Evolutionary conservation across 1,284 basidiomycete species (phyloP).

Genomic region (Somion occarium): DNA sequence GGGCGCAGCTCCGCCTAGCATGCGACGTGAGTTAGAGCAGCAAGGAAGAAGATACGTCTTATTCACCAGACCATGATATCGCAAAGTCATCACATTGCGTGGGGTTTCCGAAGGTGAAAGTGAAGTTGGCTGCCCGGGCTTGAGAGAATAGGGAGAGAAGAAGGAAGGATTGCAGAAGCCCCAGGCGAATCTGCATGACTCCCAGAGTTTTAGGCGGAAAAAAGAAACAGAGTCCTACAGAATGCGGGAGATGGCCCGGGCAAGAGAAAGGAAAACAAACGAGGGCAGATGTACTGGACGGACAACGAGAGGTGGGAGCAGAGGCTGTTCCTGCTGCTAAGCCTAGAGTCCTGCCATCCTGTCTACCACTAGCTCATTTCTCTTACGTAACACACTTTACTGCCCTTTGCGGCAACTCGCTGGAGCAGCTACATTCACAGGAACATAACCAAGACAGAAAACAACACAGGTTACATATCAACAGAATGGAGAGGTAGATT

Average conservation of each 20-base stretch:
- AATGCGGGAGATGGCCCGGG: not conserved
- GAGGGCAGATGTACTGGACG: not conserved
- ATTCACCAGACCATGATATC: conserved; percentile 61
- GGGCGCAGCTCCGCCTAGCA: conserved; percentile 56
- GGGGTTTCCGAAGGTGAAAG: conserved; percentile 42
- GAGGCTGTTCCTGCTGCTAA: too few relatives aligned
- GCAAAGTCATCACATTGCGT: conserved; percentile 57
- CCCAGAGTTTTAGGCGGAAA: not conserved
- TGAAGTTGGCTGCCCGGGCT: conserved; percentile 42
- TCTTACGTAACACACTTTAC: too few relatives aligned
- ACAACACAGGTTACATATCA: too few relatives aligned
- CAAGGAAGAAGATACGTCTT: not conserved
- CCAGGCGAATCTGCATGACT: conserved; percentile 18
- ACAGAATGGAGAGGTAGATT: too few relatives aligned
- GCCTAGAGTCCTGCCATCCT: too few relatives aligned
- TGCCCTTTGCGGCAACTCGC: too few relatives aligned
- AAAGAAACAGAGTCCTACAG: not conserved
- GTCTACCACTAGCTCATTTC: too few relatives aligned
- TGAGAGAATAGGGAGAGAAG: conserved; percentile 18
- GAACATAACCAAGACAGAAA: too few relatives aligned
- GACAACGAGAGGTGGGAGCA: too few relatives aligned
- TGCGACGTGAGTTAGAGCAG: not conserved
- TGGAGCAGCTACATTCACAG: too few relatives aligned
- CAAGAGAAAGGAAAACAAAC: not conserved
- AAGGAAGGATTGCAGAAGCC: conserved; percentile 18